These are phyloP conservation scores for Marchantia paleacea DNA, from an alignment of 225 moss, liverwort and hornwort genomes.

Conservation along the genomic window DNA sequence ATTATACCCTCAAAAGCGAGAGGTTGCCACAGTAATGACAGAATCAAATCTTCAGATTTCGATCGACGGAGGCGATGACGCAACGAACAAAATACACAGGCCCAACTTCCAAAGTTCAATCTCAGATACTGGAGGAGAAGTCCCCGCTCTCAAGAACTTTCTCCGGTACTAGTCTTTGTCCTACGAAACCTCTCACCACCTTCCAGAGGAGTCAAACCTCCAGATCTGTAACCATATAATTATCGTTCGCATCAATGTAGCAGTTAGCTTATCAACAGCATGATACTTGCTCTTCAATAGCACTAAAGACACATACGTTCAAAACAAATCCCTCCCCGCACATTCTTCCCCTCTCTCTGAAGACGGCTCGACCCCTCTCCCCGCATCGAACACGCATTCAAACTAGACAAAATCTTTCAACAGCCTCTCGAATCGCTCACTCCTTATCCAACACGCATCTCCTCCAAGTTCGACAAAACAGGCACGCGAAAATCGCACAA, in stretches of 20 bases:
- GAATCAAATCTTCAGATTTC: conserved; percentile 4
- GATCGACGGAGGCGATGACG: conserved; percentile 3
- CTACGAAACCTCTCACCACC: background rate
- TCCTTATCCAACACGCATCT: no score
- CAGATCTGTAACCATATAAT: background rate
- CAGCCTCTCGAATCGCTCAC: no score
- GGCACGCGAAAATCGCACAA: no score
- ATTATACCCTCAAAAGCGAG: background rate
- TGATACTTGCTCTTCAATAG: background rate
- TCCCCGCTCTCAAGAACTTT: background rate
- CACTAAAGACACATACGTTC: background rate
- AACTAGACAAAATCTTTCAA: no score
- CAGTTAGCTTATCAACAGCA: background rate
- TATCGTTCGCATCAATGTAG: background rate
- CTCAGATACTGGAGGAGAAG: background rate
- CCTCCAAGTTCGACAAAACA: no score
- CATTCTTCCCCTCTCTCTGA: no score
- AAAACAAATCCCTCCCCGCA: background rate
- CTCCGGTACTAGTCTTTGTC: background rate
- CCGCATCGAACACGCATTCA: no score
- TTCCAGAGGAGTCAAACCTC: background rate
- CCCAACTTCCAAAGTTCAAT: background rate
- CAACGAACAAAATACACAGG: background rate
- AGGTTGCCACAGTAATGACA: conserved; percentile 1
- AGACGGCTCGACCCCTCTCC: no score